Evolutionary conservation across 129 eudicot species (phyloP).

Genomic region (Kitagawia praeruptora): DNA sequence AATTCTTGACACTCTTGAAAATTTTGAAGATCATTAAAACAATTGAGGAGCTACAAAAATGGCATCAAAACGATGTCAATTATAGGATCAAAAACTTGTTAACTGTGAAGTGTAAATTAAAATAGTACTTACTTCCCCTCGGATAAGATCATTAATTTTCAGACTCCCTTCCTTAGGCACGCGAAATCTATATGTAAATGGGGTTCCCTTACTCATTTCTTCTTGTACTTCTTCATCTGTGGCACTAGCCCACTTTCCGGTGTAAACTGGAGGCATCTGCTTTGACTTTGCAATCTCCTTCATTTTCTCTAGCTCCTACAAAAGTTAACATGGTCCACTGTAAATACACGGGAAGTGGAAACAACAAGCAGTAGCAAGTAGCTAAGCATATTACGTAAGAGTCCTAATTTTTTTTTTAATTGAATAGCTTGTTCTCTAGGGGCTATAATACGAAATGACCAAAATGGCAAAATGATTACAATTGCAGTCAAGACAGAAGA

Average conservation of each 20-base stretch:
- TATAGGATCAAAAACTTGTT: neutral
- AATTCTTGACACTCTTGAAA: neutral
- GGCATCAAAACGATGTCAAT: neutral
- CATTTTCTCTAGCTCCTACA: constrained; percentile 83
- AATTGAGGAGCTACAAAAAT: neutral
- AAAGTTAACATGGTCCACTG: neutral
- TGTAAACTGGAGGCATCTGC: constrained; percentile 80
- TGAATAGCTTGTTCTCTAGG: neutral
- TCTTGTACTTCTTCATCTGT: constrained; percentile 61
- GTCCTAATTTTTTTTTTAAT: no score
- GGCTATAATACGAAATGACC: neutral
- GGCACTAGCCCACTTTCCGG: constrained; percentile 87
- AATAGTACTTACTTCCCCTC: constrained; percentile 62
- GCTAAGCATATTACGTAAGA: neutral
- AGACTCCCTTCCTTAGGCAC: constrained; percentile 79
- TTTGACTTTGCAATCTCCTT: constrained; percentile 75
- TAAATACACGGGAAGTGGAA: neutral
- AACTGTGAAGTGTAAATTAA: neutral
- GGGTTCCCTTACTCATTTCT: constrained; percentile 79
- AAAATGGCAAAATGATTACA: neutral
- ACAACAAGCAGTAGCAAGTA: neutral
- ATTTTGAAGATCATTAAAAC: neutral
- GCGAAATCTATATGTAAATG: constrained; percentile 79
- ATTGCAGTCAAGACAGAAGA: neutral
- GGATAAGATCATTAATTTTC: constrained; percentile 69